Conservation (phyloP, 129 eudicot species). For the Cynara cardunculus region DNA sequence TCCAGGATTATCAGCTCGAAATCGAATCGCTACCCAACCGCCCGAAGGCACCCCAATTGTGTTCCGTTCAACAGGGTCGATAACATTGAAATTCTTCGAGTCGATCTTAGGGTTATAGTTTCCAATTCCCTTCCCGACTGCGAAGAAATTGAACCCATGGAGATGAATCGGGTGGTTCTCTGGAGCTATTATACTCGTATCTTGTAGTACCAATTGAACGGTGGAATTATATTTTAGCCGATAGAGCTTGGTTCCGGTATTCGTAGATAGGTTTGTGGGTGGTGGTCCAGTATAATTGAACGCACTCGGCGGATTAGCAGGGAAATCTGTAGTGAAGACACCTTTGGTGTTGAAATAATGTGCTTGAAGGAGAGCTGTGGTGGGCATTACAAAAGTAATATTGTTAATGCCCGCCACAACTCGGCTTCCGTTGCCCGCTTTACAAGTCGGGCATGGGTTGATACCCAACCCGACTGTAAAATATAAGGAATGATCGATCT, state of each 20-base stretch:
- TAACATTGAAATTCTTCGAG: slow-evolving; percentile 52
- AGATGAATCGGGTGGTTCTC: slow-evolving; percentile 76
- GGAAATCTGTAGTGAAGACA: slow-evolving; percentile 66
- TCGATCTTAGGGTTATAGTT: slow-evolving; percentile 49
- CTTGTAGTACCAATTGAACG: slow-evolving; percentile 59
- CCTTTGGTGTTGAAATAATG: slow-evolving; percentile 51
- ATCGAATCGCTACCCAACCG: slow-evolving; percentile 71
- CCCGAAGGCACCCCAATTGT: slow-evolving; percentile 74
- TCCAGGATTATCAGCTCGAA: slow-evolving; percentile 77
- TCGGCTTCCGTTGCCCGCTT: slow-evolving; percentile 61
- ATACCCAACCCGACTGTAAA: slow-evolving; percentile 62
- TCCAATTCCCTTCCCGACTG: slow-evolving; percentile 56
- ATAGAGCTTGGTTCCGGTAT: slow-evolving; percentile 53
- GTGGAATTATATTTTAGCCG: slow-evolving; percentile 56
- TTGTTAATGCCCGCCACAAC: slow-evolving; percentile 61
- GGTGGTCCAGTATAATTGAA: slow-evolving; percentile 60
- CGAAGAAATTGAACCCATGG: slow-evolving; percentile 69
- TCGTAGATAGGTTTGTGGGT: slow-evolving; percentile 37
- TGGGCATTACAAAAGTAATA: slow-evolving; percentile 67
- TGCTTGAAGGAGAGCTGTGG: slow-evolving; percentile 56
- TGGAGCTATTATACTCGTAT: slow-evolving; percentile 55
- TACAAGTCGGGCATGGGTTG: slow-evolving; percentile 57
- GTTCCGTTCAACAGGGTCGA: slow-evolving; percentile 72
- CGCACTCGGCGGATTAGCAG: slow-evolving; percentile 44
- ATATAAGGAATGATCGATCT: slow-evolving; percentile 44